Evolutionary conservation across 768 basidiomycete species (phyloP), one percentile per base, ranked within the genome.

Genomic region (Lyophyllum semitale): DNA sequence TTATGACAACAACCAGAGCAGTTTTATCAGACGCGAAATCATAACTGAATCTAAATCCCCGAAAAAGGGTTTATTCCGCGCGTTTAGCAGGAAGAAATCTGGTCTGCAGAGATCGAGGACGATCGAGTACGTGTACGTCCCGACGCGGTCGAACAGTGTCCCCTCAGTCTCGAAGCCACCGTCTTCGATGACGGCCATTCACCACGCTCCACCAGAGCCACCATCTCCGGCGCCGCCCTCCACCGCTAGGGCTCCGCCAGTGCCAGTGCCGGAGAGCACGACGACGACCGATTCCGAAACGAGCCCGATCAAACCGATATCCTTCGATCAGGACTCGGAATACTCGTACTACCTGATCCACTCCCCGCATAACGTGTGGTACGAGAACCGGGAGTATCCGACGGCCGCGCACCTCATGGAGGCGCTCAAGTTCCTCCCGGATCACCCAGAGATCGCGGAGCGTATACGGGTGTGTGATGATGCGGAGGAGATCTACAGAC

Each of bases 381-480:
- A 84, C 67, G 66, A 75, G 26, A 76, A 81, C 35, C 71, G 72
- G 53, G 67, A 68, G 43, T 93, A 86, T 58, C 87, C 88, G 4
- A 87, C 84, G 1, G 90, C 87, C 17, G 68, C 84, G 62, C 91
- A 93, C 62, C 76, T 93, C n/a, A 79, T 84, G 53, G 89, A 93
- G 68, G 89, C 89, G 13, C 73, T 88, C 65, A 88, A 88, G 64
- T 93, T 84, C 68, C 64, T 83, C 33, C 74, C 76, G 5, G 66
- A 74, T 15, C 69, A 76, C 6, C 83, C 81, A 0, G 77, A 81
- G 0, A 60, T 88, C 23, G 84, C 84, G 9, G 84, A 89, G 54
- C 61, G 63, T 20, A 85, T 92, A 54, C 76, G 88, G 25, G 46
- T n/a, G 3, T 71, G 70, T 51, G 53, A 54, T 13, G 63, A 72